Evolutionary conservation across 139 green algal genomes (phyloP).

Genomic region (Haematococcus lacustris): DNA sequence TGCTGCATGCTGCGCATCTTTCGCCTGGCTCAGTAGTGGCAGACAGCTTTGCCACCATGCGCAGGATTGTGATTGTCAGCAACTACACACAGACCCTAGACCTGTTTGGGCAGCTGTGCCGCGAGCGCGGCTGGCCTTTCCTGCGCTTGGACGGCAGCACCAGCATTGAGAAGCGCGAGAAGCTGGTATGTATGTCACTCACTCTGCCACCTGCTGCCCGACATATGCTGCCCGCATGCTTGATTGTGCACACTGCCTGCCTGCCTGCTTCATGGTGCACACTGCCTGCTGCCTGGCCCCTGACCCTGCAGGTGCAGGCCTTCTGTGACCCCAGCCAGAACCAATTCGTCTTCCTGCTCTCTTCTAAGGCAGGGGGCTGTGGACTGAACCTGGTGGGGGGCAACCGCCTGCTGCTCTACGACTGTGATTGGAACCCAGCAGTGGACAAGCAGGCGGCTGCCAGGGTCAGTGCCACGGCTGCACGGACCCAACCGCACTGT

Average conservation of each 20-base stretch:
- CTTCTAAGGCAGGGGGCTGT: constrained; percentile 87
- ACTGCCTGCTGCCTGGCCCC: neutral
- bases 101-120: constrained; percentile 80
- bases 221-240: too few species aligned
- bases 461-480: constrained; percentile 27
- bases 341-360: constrained; percentile 97
- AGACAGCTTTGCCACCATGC: too few species aligned
- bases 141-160: constrained; percentile 89
- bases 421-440: constrained; percentile 26
- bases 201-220: too few species aligned
- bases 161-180: constrained; percentile 86
- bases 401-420: constrained; percentile 74
- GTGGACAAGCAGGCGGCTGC: constrained; percentile 58
- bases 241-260: too few species aligned
- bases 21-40: too few species aligned
- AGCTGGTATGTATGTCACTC: constrained; percentile 87
- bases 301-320: constrained; percentile 14
- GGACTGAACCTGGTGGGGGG: constrained; percentile 94
- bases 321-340: constrained; percentile 51
- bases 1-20: neutral
- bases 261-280: too few species aligned
- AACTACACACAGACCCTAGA: constrained; percentile 90
- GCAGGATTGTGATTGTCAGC: constrained; percentile 81
- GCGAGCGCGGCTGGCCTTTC: constrained; percentile 74
- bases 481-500: neutral